Percentiles rank a stretch among this genome's conserved stretches.
Conservation (phyloP, 1,284 basidiomycete species). For the Leucoagaricus sp. region DNA sequence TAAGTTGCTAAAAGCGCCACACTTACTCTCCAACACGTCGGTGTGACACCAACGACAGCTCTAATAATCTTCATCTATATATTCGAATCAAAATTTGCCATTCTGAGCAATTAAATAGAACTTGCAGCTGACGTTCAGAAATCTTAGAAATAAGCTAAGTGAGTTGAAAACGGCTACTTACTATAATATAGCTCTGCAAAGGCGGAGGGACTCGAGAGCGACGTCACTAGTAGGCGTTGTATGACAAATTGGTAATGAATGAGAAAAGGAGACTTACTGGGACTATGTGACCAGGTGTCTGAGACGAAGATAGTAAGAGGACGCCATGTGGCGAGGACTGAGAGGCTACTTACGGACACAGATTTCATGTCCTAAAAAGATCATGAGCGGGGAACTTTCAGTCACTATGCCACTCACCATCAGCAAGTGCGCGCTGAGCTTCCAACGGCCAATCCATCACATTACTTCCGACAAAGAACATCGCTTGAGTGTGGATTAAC, state of each 20-base stretch:
- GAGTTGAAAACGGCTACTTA: slow-evolving; percentile 25
- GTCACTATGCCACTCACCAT: slow-evolving; percentile 36
- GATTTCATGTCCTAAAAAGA: slow-evolving; percentile 55
- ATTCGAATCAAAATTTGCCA: neutral
- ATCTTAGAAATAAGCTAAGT: neutral
- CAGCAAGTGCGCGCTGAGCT: slow-evolving; percentile 63
- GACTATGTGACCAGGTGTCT: slow-evolving; percentile 63
- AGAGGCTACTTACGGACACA: slow-evolving; percentile 47
- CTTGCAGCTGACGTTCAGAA: slow-evolving; percentile 9
- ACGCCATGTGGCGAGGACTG: neutral
- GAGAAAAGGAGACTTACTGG: slow-evolving; percentile 38
- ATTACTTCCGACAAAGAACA: slow-evolving; percentile 82
- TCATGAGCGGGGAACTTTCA: neutral
- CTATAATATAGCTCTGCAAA: slow-evolving; percentile 84
- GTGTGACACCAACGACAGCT: slow-evolving; percentile 60
- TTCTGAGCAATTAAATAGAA: neutral
- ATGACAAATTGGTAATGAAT: neutral
- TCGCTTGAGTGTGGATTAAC: slow-evolving; percentile 36
- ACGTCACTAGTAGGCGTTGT: slow-evolving; percentile 50
- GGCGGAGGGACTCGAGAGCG: slow-evolving; percentile 69
- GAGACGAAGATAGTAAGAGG: neutral
- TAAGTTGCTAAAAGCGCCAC: neutral
- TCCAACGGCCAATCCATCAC: slow-evolving; percentile 73
- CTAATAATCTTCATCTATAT: slow-evolving; percentile 51
- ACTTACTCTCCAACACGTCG: slow-evolving; percentile 65